These are phyloP conservation scores for Macadamia integrifolia DNA, from an alignment of 164 flowering plant species.

Conservation along the genomic window DNA sequence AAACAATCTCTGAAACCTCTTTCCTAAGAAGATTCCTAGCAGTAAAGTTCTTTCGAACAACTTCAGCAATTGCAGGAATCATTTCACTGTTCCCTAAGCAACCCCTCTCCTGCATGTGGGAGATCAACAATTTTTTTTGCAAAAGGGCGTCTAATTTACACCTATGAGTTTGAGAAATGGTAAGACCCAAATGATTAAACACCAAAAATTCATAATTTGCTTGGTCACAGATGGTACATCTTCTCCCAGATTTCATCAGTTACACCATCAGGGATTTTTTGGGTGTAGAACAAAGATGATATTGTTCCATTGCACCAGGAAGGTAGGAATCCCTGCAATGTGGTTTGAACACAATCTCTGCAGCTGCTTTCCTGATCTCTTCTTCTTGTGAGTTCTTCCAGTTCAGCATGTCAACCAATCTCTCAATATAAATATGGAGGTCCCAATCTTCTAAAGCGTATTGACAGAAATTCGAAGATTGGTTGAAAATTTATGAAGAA, in stretches of 20 bases:
- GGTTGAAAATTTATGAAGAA: conserved; percentile 42
- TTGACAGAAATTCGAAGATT: conserved; percentile 47
- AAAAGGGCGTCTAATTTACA: conserved; percentile 73
- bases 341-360: conserved; percentile 65
- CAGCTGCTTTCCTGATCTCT: conserved; percentile 77
- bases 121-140: conserved; percentile 82
- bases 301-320: conserved; percentile 92
- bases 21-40: conserved; percentile 67
- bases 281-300: conserved; percentile 66
- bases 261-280: conserved; percentile 21
- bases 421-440: conserved; percentile 52
- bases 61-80: conserved; percentile 72
- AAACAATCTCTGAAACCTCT: conserved; percentile 79
- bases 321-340: conserved; percentile 56
- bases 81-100: conserved; percentile 54
- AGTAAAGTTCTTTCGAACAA: conserved; percentile 60
- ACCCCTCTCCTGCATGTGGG: conserved; percentile 52
- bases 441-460: conserved; percentile 78
- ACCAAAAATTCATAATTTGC: conserved; percentile 53
- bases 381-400: conserved; percentile 84
- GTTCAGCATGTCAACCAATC: conserved; percentile 86
- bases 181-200: conserved; percentile 78
- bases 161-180: conserved; percentile 67
- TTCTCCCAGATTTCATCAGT: conserved; percentile 24
- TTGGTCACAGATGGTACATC: conserved; percentile 30